Evolutionary conservation across 2,329 filamentous ascomycete genomes (phyloP), one percentile per base, ranked within the genome.

Genomic region (Cadophora luteo-olivacea): DNA sequence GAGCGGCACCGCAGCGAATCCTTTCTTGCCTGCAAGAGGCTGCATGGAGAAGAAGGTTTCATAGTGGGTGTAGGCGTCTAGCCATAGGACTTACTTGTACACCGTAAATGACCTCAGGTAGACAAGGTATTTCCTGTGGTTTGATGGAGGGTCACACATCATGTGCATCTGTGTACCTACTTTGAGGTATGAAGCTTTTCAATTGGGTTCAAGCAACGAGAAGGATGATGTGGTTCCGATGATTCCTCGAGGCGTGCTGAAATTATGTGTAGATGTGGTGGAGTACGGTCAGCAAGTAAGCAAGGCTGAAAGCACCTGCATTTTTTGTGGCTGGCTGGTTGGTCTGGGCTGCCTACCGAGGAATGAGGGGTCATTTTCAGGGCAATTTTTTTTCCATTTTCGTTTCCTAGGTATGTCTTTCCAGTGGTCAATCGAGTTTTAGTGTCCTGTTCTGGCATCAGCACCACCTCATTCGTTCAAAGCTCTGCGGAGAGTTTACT

Each of bases 301-400:
- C 55, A 60, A 45, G 33, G 57, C 36, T 45, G 57, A 60, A 60
- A 14, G n/a, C 3, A 25, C 16, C 11, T 14, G 11, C 33, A 41
- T 41, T 45, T 45, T 12, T 25, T 60, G 57, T 60, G 57, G 33
- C 57, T 60, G 57, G 57, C 33, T 60, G 33, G 54, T 11, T n/a
- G 33, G 57, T 36, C 33, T 24, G 5, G 8, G 57, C 33, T 24
- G 5, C 3, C 22, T 60, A 36, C 19, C 32, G 54, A 32, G 32
- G n/a, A 49, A 49, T 25, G 57, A 60, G 36, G 57, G 57, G 36
- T 60, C 12, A 29, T 45, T 49, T 49, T 11, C n/a, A 22, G 19
- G 19, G 6, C 41, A 8, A 16, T 24, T 11, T 14, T 38, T 16
- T 45, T 25, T 58, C 11, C 36, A 25, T 60, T 41, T 60, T n/a